phyloP scores from a whole-genome alignment of 2,329 filamentous ascomycete species.

The Dactylonectria estremocensis region DNA sequence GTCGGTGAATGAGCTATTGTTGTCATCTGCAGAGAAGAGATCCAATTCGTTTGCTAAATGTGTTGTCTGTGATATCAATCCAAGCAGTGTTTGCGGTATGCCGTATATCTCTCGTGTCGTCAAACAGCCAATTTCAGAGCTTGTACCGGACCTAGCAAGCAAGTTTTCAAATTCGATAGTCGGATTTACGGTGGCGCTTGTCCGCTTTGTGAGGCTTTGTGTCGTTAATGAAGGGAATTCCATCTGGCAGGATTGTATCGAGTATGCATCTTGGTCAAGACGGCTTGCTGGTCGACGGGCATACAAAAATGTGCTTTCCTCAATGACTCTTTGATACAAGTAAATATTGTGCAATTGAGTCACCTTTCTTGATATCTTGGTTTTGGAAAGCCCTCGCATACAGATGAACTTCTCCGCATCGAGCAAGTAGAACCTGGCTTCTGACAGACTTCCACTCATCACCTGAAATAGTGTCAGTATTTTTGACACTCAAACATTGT shows the following conservation, averaged over 20 bases:
- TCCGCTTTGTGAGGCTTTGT: neutral
- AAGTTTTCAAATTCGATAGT: neutral
- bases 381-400: neutral
- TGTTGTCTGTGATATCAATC: neutral
- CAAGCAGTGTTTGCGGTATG: neutral
- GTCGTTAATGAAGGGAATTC: neutral
- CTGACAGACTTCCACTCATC: neutral
- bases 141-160: neutral
- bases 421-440: neutral
- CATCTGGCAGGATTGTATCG: neutral
- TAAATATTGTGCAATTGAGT: neutral
- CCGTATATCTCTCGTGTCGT: neutral
- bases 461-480: neutral
- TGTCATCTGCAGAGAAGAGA: neutral
- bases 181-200: neutral
- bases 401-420: neutral
- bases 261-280: neutral
- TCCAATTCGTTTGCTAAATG: neutral
- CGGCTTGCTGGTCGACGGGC: neutral
- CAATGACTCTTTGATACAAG: neutral
- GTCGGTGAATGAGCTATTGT: neutral
- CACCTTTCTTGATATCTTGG: neutral
- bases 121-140: neutral
- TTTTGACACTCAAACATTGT: neutral
- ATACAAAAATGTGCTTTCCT: neutral